Evolutionary conservation across 2,329 filamentous ascomycete species (phyloP), one percentile per base, ranked within the genome.

Genomic region (Diaporthe caulivora): DNA sequence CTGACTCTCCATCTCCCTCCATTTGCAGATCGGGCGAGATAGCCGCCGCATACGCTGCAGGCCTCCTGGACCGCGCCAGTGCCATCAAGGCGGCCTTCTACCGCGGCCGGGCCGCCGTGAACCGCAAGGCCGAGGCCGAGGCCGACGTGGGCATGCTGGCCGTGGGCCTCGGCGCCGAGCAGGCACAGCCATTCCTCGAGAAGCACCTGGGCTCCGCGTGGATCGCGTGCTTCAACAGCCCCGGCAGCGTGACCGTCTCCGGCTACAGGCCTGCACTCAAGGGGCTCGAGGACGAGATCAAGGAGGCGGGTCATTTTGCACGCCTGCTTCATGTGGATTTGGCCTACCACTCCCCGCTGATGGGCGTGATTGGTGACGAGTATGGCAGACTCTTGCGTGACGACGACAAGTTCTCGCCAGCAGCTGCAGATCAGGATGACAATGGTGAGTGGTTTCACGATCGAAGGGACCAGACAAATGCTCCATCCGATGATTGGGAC

Each of bases 121-220:
- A 47, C 8, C 67, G 26, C 10, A 9, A 29, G 49, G 10, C 40
- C 57, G 8, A 64, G 57, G 26, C 17, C 68, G 18, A 75, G 72
- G 29, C 54, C 13, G 54, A 37, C 13, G 82, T 84, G 0, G 81
- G 80, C 6, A 82, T 82, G 81, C 71, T 81, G 29, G 79, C 80
- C 1, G 79, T 81, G 0, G 80, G 80, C 2, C 37, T 82, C 0
- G 62, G 74, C 3, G 62, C 71, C 9, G 74, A 79, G 2, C 76
- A 51, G 1, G 74, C 78, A 13, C 31, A 54, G 11, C 37, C 54
- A 13, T 79, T 74, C 24, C 68, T 80, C 4, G 26, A 44, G 24
- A 74, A 74, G 21, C 78, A 82, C 7, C 42, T 62, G 18, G 58
- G 76, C 21, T 47, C 58, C 0, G 75, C 74, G 0, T 54, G 53